A percentile compares a stretch with the other conserved stretches of the same genome.
Conservation (phyloP, 306 rosid species). For the Canavalia ensiformis region DNA sequence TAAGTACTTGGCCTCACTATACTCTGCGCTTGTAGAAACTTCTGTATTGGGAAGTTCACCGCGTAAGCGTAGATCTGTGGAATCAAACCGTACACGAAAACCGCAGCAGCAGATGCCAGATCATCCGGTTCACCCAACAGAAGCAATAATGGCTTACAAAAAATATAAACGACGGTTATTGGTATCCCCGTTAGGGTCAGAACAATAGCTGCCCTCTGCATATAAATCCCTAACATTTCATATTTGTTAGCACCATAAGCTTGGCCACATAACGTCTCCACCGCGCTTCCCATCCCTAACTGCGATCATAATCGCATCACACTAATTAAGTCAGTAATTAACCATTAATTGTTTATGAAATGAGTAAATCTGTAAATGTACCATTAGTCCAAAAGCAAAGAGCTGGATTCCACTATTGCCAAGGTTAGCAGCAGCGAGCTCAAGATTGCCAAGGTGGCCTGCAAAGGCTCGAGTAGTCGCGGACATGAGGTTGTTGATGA, state of each 20-base stretch:
- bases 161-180: conserved; percentile 53
- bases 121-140: conserved; percentile 52
- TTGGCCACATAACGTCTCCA: conserved; percentile 84
- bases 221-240: conserved; percentile 75
- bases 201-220: conserved; percentile 67
- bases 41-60: conserved; percentile 81
- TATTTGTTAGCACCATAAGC: conserved; percentile 73
- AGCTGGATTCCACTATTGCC: conserved; percentile 84
- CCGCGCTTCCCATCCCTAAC: conserved; percentile 94
- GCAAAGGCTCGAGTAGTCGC: conserved; percentile 66
- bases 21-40: conserved; percentile 80
- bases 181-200: conserved; percentile 63
- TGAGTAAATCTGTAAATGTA: not conserved
- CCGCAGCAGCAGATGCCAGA: conserved; percentile 61
- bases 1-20: conserved; percentile 72
- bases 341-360: no score
- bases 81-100: conserved; percentile 75
- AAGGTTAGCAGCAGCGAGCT: conserved; percentile 81
- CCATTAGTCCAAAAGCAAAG: conserved; percentile 85
- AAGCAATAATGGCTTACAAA: conserved; percentile 60
- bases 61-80: conserved; percentile 86
- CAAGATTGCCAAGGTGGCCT: conserved; percentile 85
- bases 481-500: conserved; percentile 74
- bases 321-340: no score
- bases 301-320: conserved; percentile 5